Base-by-base conservation (phyloP, 176 grass and related monocot genomes). In the Rhipidocladum racemiflorum region DNA sequence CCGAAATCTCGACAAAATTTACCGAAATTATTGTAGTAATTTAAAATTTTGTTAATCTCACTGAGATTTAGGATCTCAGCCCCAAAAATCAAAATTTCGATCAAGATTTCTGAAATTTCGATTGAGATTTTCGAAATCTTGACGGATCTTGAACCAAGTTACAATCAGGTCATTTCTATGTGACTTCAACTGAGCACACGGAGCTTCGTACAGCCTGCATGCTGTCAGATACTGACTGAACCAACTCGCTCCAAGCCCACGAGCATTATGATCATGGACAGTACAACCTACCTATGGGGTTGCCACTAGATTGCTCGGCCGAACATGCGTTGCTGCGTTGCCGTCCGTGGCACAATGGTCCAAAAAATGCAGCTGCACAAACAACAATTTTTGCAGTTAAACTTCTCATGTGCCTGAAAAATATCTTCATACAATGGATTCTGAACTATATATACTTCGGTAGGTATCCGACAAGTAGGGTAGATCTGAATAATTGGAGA, bases 311-410 rank as follows among this genome's bases (percentile, higher is more conserved):
- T n/a, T 48, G 68, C 38, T 43, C 23, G 17, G 45, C 29, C 14
- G 62, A 75, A 84, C 75, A 80, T 68, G 70, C 39, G 25, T 8
- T 53, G 87, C 72, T 53, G 27, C 64, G n/a, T 8, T 66, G 66
- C 56, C n/a, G n/a, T n/a, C 17, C 64, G 27, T 83, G 44, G 20
- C 65, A 54, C 24, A 29, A 73, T 80, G 87, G 51, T 87, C 76
- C 87, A 80, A 21, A 6, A 27, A 54, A 53, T 63, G 51, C 42
- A 49, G 62, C 13, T 49, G 56, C 38, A 12, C 39, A 61, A 59
- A 38, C 0, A 68, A 45, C 25, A n/a, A 4, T 8, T 8, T 18
- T 17, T 72, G 1, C 16, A 32, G 69, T 72, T 46, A 16, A 29
- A 57, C 65, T 14, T 35, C 35, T 15, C 50, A 23, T 36, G 23